Percentiles rank a stretch among this genome's conserved stretches.
Conservation (phyloP, 1,284 basidiomycete species). For the Tetrapyrgos nigripes region DNA sequence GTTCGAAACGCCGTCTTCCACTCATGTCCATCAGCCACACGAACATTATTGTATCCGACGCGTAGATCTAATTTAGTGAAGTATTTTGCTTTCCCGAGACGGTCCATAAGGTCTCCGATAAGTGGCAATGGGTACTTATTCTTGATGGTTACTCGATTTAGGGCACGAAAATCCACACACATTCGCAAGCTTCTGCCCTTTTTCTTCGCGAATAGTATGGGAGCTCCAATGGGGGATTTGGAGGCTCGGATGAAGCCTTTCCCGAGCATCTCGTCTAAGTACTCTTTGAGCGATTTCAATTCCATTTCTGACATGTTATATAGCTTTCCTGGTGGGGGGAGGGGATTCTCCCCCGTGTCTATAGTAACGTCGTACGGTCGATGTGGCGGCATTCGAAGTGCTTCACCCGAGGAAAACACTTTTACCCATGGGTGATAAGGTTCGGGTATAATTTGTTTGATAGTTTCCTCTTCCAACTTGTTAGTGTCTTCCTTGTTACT, state of each 20-base stretch:
- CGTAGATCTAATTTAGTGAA: slow-evolving; percentile 8
- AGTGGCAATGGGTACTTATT: background rate
- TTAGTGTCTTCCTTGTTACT: background rate
- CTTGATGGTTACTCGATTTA: background rate
- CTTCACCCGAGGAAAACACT: background rate
- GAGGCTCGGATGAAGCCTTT: slow-evolving; percentile 24
- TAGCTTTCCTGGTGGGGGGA: background rate
- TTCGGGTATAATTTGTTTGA: background rate
- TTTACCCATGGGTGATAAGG: background rate
- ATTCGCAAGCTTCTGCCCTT: slow-evolving; percentile 38
- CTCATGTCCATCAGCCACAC: background rate
- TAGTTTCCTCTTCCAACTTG: background rate
- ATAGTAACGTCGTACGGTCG: background rate
- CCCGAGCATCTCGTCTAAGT: no score
- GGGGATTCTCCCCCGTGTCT: background rate
- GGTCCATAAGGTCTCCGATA: background rate
- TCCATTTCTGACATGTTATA: slow-evolving; percentile 2
- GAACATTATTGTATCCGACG: no score
- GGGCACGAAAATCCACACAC: background rate
- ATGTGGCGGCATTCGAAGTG: background rate
- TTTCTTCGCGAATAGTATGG: slow-evolving; percentile 44
- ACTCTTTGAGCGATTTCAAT: background rate
- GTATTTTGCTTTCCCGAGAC: background rate
- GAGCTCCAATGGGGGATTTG: slow-evolving; percentile 25
- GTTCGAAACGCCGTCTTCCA: background rate